Evolutionary conservation across 768 basidiomycete genomes (phyloP).

Genomic region (Daedaleopsis nitida): DNA sequence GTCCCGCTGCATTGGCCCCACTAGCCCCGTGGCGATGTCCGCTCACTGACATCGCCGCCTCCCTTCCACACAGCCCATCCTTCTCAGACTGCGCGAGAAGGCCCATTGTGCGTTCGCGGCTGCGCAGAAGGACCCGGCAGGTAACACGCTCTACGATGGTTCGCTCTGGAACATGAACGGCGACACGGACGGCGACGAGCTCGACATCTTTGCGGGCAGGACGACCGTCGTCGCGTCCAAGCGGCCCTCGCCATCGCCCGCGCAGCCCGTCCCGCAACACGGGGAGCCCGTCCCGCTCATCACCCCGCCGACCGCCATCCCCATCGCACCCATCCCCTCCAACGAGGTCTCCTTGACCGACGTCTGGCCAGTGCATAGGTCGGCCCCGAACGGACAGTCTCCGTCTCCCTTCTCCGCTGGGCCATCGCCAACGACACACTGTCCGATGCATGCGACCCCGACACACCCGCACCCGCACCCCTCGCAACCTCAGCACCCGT

Average conservation of each 20-base stretch:
- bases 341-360: slow-evolving; percentile 4
- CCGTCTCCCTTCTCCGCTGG: background rate
- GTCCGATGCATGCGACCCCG: slow-evolving; percentile 8
- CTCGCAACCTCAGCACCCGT: background rate
- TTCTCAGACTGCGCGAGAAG: slow-evolving; percentile 64
- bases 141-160: slow-evolving; percentile 34
- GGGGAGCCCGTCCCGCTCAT: slow-evolving; percentile 4
- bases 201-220: slow-evolving; percentile 69
- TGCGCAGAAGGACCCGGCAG: slow-evolving; percentile 38
- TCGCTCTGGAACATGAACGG: slow-evolving; percentile 54
- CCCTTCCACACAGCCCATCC: slow-evolving; percentile 48
- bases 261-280: background rate
- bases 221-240: slow-evolving; percentile 60
- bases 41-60: slow-evolving; percentile 1
- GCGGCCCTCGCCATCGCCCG: slow-evolving; percentile 30
- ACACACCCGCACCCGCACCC: slow-evolving; percentile 14
- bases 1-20: background rate
- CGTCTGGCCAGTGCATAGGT: slow-evolving; percentile 6
- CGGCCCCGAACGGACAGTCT: background rate
- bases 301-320: slow-evolving; percentile 14
- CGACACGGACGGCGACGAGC: slow-evolving; percentile 62
- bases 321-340: slow-evolving; percentile 5
- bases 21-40: background rate
- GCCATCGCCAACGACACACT: slow-evolving; percentile 3
- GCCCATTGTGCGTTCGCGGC: slow-evolving; percentile 56